Percentiles rank a stretch among this genome's conserved stretches.
These are phyloP conservation scores for Ceraceosorus bombacis DNA, from an alignment of 1,284 basidiomycete genomes.

Conservation along the genomic window DNA sequence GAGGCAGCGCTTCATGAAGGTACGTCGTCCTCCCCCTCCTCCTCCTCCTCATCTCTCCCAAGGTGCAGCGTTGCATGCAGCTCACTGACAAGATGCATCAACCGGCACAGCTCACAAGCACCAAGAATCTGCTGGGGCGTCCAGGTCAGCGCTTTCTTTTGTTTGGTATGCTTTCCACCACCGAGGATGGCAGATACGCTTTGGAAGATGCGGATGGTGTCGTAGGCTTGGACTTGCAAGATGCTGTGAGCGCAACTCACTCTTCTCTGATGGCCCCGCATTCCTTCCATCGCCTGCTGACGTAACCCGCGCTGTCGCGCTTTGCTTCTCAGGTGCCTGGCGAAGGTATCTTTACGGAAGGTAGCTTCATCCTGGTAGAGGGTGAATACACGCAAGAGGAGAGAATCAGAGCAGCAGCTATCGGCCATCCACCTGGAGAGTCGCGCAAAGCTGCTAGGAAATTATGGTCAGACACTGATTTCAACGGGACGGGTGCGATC, in stretches of 20 bases:
- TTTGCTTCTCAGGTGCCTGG: slow-evolving; percentile 56
- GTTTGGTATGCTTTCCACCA: slow-evolving; percentile 83
- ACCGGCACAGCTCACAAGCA: slow-evolving; percentile 71
- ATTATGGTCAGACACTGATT: slow-evolving; percentile 64
- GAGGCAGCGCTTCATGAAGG: slow-evolving; percentile 35
- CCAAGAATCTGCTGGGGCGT: slow-evolving; percentile 87
- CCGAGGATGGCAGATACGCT: slow-evolving; percentile 79
- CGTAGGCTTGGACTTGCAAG: slow-evolving; percentile 80
- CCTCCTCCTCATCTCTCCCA: background rate
- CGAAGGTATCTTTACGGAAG: slow-evolving; percentile 93
- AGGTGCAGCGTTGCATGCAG: too few species aligned
- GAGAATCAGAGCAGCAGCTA: slow-evolving; percentile 76
- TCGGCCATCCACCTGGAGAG: slow-evolving; percentile 78
- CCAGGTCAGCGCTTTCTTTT: slow-evolving; percentile 83
- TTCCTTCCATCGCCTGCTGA: background rate
- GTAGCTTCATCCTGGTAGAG: slow-evolving; percentile 87
- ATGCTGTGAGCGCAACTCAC: slow-evolving; percentile 51
- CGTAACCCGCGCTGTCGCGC: background rate
- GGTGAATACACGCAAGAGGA: slow-evolving; percentile 92
- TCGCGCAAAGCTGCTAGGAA: slow-evolving; percentile 21
- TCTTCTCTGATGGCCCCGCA: background rate
- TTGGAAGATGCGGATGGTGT: slow-evolving; percentile 88
- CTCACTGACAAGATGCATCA: background rate
- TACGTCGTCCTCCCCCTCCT: background rate
- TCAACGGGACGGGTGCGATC: slow-evolving; percentile 82